These are phyloP conservation scores for Pestalotiopsis sp. DNA, from an alignment of 2,329 filamentous ascomycete species.

Conservation along the genomic window DNA sequence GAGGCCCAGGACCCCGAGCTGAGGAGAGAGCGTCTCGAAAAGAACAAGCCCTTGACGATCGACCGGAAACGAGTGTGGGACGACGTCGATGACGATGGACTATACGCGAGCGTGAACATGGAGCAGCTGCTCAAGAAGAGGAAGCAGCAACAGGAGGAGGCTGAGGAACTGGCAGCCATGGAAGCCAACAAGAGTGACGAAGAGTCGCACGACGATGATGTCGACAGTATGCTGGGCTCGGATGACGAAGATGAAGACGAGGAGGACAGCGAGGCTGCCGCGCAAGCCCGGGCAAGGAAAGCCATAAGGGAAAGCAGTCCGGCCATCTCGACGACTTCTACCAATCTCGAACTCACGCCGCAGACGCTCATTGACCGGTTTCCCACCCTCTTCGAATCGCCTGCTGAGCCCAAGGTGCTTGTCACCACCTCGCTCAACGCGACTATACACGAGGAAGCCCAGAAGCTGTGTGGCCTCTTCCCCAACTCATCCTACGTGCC, in stretches of 20 bases:
- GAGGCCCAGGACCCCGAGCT: slow-evolving; percentile 83
- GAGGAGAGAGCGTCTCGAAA: slow-evolving; percentile 70
- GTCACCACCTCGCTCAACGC: slow-evolving; percentile 91
- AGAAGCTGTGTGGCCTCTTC: slow-evolving; percentile 79
- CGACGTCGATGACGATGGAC: slow-evolving; percentile 65
- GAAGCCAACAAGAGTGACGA: slow-evolving; percentile 46
- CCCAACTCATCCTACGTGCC: slow-evolving; percentile 87
- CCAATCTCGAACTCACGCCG: slow-evolving; percentile 66
- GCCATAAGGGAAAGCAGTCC: slow-evolving; percentile 51
- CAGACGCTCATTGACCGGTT: slow-evolving; percentile 63
- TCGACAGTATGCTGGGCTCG: slow-evolving; percentile 79
- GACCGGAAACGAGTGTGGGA: slow-evolving; percentile 93
- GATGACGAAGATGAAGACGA: slow-evolving; percentile 50
- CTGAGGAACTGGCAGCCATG: slow-evolving; percentile 47
- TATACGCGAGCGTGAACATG: slow-evolving; percentile 59
- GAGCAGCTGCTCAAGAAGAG: slow-evolving; percentile 58
- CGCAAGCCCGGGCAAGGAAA: slow-evolving; percentile 48
- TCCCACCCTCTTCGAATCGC: slow-evolving; percentile 62
- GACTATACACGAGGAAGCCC: slow-evolving; percentile 81
- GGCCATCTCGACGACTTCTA: slow-evolving; percentile 63
- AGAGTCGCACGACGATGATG: slow-evolving; percentile 52
- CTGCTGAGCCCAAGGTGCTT: slow-evolving; percentile 77
- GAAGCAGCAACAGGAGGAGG: slow-evolving; percentile 53
- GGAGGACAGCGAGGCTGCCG: slow-evolving; percentile 31
- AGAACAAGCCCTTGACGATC: slow-evolving; percentile 79